These are phyloP conservation scores for Vigna nakashimae DNA, from an alignment of 306 rosid genomes.

Conservation along the genomic window DNA sequence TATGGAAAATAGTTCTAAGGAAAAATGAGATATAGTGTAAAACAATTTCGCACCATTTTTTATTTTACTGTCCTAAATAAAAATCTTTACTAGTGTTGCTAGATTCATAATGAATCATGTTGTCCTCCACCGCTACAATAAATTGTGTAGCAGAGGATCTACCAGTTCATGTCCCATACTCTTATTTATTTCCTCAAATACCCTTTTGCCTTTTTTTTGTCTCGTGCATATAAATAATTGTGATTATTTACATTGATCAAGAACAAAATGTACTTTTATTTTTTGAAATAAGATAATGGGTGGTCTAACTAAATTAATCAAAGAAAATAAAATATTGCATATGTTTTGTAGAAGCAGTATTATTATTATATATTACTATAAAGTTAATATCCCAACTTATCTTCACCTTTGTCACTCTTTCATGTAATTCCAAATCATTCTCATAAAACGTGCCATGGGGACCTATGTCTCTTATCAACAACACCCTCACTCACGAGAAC, in stretches of 20 bases:
- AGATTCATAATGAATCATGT: background rate
- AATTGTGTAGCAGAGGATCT: constrained; percentile 16
- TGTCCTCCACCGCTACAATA: constrained; percentile 38
- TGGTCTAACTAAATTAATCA: background rate
- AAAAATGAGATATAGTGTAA: too few species aligned
- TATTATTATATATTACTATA: background rate
- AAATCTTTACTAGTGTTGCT: background rate
- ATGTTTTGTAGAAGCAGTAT: background rate
- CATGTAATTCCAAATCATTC: constrained; percentile 36
- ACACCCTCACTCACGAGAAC: constrained; percentile 47
- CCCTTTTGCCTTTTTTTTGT: background rate
- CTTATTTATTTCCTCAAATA: background rate
- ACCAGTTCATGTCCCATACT: background rate
- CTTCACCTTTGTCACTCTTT: background rate
- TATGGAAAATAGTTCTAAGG: too few species aligned
- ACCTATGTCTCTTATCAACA: constrained; percentile 46
- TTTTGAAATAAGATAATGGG: background rate
- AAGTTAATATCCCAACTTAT: background rate
- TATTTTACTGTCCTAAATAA: too few species aligned
- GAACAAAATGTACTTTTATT: background rate
- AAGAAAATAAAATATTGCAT: background rate
- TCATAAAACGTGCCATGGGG: constrained; percentile 40
- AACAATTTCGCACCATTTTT: too few species aligned
- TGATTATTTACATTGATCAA: background rate
- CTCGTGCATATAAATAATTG: background rate